These are phyloP conservation scores for Puccinellia tenuiflora DNA, from an alignment of 176 grass and related monocot species.

Conservation along the genomic window DNA sequence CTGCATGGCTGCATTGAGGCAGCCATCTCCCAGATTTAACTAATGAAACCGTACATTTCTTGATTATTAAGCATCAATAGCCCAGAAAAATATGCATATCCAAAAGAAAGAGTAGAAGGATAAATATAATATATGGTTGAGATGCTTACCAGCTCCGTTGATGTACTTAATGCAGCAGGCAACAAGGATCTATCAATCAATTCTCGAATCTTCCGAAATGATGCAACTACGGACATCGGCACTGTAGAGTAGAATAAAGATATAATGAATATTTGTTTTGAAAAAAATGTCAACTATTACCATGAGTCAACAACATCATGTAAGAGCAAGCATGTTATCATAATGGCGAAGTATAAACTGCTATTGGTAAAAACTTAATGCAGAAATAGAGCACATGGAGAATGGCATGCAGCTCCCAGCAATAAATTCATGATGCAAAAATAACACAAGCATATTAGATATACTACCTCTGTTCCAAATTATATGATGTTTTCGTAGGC, in stretches of 20 bases:
- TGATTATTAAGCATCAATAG: neutral
- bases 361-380: neutral
- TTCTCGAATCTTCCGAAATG: slow-evolving; percentile 90
- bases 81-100: neutral
- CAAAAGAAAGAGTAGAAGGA: neutral
- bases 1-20: neutral
- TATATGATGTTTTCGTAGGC: no score
- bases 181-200: slow-evolving; percentile 66
- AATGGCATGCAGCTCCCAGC: neutral
- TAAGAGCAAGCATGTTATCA: neutral
- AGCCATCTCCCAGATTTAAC: slow-evolving; percentile 4
- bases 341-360: neutral
- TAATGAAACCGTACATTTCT: neutral
- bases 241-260: slow-evolving; percentile 48
- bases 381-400: neutral
- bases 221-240: slow-evolving; percentile 79
- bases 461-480: no score
- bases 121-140: slow-evolving; percentile 14
- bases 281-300: neutral
- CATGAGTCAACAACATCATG: neutral
- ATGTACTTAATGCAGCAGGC: slow-evolving; percentile 68
- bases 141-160: slow-evolving; percentile 71
- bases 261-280: neutral
- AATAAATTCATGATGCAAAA: slow-evolving; percentile 7
- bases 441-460: neutral